Evolutionary conservation across 192 early-diverging fungal species (phyloP), one percentile per base, ranked within the genome.

Genomic region (Irineochytrium annulatum): DNA sequence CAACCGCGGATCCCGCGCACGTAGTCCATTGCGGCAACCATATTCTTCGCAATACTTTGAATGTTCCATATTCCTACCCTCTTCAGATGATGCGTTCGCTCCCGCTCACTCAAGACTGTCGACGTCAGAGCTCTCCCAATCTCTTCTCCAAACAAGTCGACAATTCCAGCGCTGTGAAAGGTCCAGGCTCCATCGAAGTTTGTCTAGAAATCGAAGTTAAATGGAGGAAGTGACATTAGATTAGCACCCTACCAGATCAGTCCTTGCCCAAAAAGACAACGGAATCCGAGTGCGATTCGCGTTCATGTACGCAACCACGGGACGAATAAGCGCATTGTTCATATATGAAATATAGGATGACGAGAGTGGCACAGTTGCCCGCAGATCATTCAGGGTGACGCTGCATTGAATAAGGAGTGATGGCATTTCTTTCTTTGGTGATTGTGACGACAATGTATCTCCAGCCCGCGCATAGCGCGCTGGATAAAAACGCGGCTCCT

Each of bases 181-280:
- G 87, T 89, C 95, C 95, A 98, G 0, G 93, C 82, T 22, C 95
- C 95, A 66, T 94, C 87, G 73, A 94, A 95, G 58, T 94, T 88
- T 35, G 77, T 75, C 87, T 86, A 60, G 6, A 8, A 8, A 8
- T 8, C 26, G 6, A 49, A 49, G 26, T 49, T 8, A 17, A 24
- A 37, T 55, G 54, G 32, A 49, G 24, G 16, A 4, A 35, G 39
- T 20, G 14, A 5, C 16, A 41, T 19, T 2, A 26, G n/a, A 3
- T 5, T 1, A 19, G 44, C 37, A 19, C 68, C 77, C 67, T 73
- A 88, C 89, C 29, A 88, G 45, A 48, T 86, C 79, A 73, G 93
- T 79, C 34, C 85, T 84, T 14, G 91, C 80, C 33, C 85, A 85
- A 68, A 89, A 90, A 28, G 84, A 81, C 67, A 98, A 83, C 1